Percentiles rank a stretch among this genome's conserved stretches.
Evolutionary conservation across 2,329 filamentous ascomycete genomes (phyloP).

Genomic region (Pseudogymnoascus sp.): DNA sequence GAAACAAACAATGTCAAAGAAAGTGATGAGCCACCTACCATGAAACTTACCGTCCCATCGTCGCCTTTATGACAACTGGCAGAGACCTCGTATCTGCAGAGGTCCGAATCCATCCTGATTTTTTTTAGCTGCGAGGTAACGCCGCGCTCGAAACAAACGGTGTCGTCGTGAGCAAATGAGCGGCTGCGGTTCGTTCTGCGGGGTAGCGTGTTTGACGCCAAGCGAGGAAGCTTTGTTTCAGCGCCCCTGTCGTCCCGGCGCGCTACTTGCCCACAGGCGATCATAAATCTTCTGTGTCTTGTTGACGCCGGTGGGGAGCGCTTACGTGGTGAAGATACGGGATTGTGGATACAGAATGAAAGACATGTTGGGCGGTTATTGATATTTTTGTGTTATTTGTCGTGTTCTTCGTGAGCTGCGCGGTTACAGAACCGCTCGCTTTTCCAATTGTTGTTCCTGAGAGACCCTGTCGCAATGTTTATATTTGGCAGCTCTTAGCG

Average conservation of each 20-base stretch:
- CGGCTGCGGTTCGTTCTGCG: neutral
- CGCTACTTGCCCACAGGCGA: neutral
- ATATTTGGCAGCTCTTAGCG: slow-evolving; percentile 7
- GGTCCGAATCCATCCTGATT: neutral
- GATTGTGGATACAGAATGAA: neutral
- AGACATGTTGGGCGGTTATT: neutral
- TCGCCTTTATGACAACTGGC: neutral
- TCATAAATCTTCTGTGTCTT: neutral
- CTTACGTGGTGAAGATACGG: neutral
- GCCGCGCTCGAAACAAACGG: neutral
- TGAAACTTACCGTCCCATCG: neutral
- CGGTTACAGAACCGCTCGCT: neutral
- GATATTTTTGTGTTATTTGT: neutral
- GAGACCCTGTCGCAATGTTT: neutral
- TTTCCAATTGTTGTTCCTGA: neutral
- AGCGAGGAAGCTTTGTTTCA: neutral
- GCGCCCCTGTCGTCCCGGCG: neutral
- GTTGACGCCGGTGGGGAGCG: neutral
- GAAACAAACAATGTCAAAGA: neutral
- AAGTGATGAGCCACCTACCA: neutral
- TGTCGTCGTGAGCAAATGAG: neutral
- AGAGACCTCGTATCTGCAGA: slow-evolving; percentile 7
- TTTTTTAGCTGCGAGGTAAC: neutral
- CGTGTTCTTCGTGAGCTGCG: neutral
- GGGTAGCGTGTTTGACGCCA: slow-evolving; percentile 6